Evolutionary conservation across 2,329 filamentous ascomycete species (phyloP), one percentile per base, ranked within the genome.

Genomic region (Penicillium sp.): DNA sequence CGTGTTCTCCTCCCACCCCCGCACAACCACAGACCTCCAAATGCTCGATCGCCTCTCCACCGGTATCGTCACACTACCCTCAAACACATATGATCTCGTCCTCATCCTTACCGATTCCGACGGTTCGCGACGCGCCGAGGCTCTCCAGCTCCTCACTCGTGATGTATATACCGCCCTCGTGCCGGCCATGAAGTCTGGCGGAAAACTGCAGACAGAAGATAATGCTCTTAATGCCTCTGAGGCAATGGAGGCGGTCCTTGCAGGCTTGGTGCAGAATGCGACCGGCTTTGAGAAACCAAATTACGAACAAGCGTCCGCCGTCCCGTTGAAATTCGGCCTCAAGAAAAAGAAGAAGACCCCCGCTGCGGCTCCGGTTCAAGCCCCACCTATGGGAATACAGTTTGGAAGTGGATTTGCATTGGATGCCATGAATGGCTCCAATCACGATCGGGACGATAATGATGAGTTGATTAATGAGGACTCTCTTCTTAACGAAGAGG

Each of bases 41-140:
- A 99, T 99, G 95, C 89, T 99, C 60, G 95, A 99, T 78, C 91
- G 95, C 51, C 85, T 99, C 42, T 87, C 90, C 2, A 85, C 90
- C 35, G 92, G 92, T 60, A 82, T 96, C 37, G 91, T 95, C 56
- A 81, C 87, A 8, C 86, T 99, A 0, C 89, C 93, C 1, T 67
- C 84, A 53, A 80, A 85, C 49, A 90, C 90, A 54, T 99, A 99
- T 80, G 91, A 96, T 73, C 78, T 90, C 44, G 85, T 98, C 44
- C 84, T 97, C 48, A 83, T 99, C 53, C 87, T 98, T 61, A 89
- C 90, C 62, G 91, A 93, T 74, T 83, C 88, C 57, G 87, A 91
- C 70, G 87, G 87, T 63, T 81, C 86, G 48, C 77, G 82, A n/a
- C 77, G 79, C 49, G 67, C 74, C 59, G 89, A 93, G 74, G 87